Evolutionary conservation across 2,329 filamentous ascomycete genomes (phyloP), one percentile per base, ranked within the genome.

Genomic region (Lasiodiplodia sp.): DNA sequence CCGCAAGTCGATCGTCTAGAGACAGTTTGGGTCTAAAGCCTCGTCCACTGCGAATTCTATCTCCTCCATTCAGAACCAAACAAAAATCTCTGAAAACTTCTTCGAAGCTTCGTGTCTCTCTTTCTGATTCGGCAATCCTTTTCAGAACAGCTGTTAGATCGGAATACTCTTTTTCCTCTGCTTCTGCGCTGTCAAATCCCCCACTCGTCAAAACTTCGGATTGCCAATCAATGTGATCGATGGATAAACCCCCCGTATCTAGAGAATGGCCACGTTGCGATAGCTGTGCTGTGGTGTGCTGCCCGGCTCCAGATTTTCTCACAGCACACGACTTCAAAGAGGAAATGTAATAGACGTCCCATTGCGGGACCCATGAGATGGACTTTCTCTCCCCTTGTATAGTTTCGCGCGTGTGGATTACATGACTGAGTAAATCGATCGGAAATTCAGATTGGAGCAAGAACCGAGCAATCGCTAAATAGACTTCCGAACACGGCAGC

Each of bases 1-100:
- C 40, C 40, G 40, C 16, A 8, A 44, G 0, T 8, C 40, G 16
- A 18, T 44, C 40, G 4, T 44, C 6, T 18, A 7, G 6, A 2
- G 40, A 44, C 40, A n/a, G 18, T 44, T 0, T 1, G 5, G 40
- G 18, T 18, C 40, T 44, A 44, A 8, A 8, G 6, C 40, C 40
- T n/a, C 5, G 3, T 44, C 40, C 40, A 18, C 40, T 7, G 2
- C 40, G 40, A 8, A 44, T 1, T 0, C 0, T 1, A 3, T 7
- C 3, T 44, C 18, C 5, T 10, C 1, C 40, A 5, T 44, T 44
- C 2, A 44, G 40, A n/a, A 3, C 8, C 18, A 44, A n/a, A 5
- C 40, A 44, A 10, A 18, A 18, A 1, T n/a, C 5, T 3, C 6
- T 44, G 40, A n/a, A 7, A 2, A 6, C 16, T 44, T n/a, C 18